phyloP scores from a whole-genome alignment of 768 basidiomycete genomes.

The Psilocybe azurescens region DNA sequence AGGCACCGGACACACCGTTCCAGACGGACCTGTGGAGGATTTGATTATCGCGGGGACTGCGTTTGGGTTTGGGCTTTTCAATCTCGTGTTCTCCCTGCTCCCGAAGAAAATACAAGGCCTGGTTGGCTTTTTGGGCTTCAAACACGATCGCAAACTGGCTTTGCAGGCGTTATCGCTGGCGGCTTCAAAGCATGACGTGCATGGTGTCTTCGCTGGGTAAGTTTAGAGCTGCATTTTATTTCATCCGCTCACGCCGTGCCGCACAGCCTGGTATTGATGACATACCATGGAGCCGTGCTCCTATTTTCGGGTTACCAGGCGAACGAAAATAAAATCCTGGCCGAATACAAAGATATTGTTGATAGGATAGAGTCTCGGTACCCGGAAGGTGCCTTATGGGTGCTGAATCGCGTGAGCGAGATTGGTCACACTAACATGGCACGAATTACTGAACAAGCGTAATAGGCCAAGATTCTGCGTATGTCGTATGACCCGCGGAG shows the following conservation, averaged over 20 bases:
- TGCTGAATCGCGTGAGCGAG: conserved; percentile 63
- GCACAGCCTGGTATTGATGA: conserved; percentile 75
- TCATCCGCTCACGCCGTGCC: conserved; percentile 4
- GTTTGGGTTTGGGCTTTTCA: conserved; percentile 80
- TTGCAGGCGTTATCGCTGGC: conserved; percentile 72
- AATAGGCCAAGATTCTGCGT: conserved; percentile 74
- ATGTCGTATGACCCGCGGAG: conserved; percentile 69
- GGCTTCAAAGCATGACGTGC: conserved; percentile 70
- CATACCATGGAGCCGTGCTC: conserved; percentile 75
- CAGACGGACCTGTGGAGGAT: conserved; percentile 71
- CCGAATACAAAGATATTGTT: conserved; percentile 67
- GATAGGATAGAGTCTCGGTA: conserved; percentile 65
- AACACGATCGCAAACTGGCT: conserved; percentile 71
- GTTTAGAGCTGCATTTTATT: conserved; percentile 23
- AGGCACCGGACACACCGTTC: conserved; percentile 20
- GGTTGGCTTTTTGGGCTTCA: conserved; percentile 80
- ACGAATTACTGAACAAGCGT: not conserved
- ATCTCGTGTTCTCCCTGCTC: conserved; percentile 77
- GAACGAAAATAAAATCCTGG: conserved; percentile 66
- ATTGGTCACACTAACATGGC: not conserved
- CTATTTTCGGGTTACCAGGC: conserved; percentile 79
- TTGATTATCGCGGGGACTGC: conserved; percentile 77
- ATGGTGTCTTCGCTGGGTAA: conserved; percentile 79
- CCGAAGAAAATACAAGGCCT: conserved; percentile 72
- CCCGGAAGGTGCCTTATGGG: conserved; percentile 75